A percentile compares a stretch with the other conserved stretches of the same genome.
Conservation (phyloP, 805 yeast species). For the Ogataea pini region DNA sequence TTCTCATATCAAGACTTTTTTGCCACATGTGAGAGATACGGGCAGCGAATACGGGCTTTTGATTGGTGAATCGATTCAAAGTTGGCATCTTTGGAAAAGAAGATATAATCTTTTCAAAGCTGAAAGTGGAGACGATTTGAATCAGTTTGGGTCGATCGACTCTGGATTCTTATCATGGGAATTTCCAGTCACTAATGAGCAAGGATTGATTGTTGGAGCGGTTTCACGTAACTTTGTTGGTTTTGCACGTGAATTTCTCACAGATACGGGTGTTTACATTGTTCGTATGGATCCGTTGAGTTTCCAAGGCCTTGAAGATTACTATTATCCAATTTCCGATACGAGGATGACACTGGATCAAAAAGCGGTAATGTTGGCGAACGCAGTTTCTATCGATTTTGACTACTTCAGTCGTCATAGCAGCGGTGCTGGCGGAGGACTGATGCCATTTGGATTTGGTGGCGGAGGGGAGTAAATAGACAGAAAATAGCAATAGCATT, state of each 20-base stretch:
- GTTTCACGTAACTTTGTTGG: conserved; percentile 97
- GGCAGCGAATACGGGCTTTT: conserved; percentile 45
- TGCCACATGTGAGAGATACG: conserved; percentile 51
- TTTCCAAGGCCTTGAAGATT: conserved; percentile 56
- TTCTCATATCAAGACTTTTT: conserved; percentile 74
- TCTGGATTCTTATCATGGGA: conserved; percentile 85
- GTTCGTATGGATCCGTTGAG: conserved; percentile 77
- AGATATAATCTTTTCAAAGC: conserved; percentile 74
- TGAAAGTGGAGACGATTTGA: conserved; percentile 43
- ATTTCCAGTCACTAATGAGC: conserved; percentile 69
- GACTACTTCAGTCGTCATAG: conserved; percentile 97
- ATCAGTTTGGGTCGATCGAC: conserved; percentile 86
- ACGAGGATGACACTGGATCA: conserved; percentile 65
- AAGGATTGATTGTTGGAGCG: conserved; percentile 62
- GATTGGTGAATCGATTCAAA: conserved; percentile 86
- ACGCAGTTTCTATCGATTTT: conserved; percentile 90
- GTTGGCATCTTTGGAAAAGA: conserved; percentile 95
- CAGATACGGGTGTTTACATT: conserved; percentile 93
- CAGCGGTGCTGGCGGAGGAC: conserved; percentile 52
- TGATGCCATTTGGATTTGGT: conserved; percentile 28
- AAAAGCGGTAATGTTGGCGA: conserved; percentile 81
- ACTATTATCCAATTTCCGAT: conserved; percentile 48
- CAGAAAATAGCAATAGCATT: background rate
- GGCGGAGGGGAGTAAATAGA: conserved; percentile 19
- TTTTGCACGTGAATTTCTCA: conserved; percentile 84